These are phyloP conservation scores for Canavalia gladiata DNA, from an alignment of 306 rosid species.

Conservation along the genomic window DNA sequence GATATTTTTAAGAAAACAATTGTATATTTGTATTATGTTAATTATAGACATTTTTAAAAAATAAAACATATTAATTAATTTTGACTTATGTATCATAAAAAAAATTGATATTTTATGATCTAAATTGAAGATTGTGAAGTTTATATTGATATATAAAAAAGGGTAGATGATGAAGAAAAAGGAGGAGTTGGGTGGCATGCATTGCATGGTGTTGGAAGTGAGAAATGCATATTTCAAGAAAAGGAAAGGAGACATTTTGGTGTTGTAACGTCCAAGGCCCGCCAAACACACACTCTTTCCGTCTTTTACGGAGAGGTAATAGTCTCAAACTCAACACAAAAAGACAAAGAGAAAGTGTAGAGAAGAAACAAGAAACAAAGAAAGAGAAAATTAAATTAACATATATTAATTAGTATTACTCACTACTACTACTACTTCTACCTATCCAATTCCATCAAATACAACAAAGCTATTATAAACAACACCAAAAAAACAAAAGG, in stretches of 20 bases:
- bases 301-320: conserved; percentile 60
- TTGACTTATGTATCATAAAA: too few relatives aligned
- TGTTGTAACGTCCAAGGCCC: conserved; percentile 76
- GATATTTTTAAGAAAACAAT: too few relatives aligned
- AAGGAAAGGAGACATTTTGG: conserved; percentile 44
- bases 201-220: conserved; percentile 18
- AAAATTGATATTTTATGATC: too few relatives aligned
- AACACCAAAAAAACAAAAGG: conserved; percentile 51
- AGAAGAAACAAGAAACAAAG: not conserved
- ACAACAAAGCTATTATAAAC: conserved; percentile 31
- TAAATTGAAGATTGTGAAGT: too few relatives aligned
- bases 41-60: too few relatives aligned
- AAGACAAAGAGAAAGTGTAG: not conserved
- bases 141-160: too few relatives aligned
- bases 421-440: not conserved
- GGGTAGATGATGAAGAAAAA: not conserved
- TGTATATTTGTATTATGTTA: too few relatives aligned
- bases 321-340: conserved; percentile 19
- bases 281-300: conserved; percentile 61
- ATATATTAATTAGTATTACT: not conserved
- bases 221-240: conserved; percentile 47
- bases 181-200: conserved; percentile 14
- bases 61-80: too few relatives aligned
- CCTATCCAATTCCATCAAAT: not conserved
- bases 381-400: not conserved